phyloP scores from a whole-genome alignment of 306 rosid species.

The Pachyrhizus erosus region DNA sequence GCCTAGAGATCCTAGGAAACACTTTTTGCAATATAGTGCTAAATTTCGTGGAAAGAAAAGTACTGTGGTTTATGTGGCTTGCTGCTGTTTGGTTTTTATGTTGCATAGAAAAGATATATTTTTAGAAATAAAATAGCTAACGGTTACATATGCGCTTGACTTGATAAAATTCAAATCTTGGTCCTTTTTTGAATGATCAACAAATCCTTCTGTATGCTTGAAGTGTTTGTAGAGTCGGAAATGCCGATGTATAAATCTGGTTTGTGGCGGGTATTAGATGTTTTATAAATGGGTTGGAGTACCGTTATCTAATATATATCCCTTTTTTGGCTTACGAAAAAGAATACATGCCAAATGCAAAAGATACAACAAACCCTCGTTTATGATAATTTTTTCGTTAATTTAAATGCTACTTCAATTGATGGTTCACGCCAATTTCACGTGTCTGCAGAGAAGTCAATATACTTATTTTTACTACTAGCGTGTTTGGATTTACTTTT shows the following conservation, averaged over 20 bases:
- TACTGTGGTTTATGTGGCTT: too few relatives aligned
- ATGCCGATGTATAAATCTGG: too few relatives aligned
- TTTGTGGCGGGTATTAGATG: background rate
- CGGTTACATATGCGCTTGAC: too few relatives aligned
- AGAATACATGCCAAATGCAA: background rate
- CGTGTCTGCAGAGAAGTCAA: background rate
- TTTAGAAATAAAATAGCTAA: too few relatives aligned
- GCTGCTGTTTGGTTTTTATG: background rate
- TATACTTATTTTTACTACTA: background rate
- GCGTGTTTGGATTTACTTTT: background rate
- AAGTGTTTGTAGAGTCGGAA: background rate
- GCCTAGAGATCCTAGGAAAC: background rate
- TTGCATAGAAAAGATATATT: background rate
- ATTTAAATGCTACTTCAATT: background rate
- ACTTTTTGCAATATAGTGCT: background rate
- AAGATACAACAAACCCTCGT: background rate
- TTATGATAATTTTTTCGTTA: background rate
- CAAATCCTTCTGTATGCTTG: too few relatives aligned
- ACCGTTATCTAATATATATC: too few relatives aligned
- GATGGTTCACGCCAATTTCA: background rate
- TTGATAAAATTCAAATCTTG: background rate
- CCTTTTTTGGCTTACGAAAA: background rate
- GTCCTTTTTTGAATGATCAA: too few relatives aligned
- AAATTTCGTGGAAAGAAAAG: too few relatives aligned
- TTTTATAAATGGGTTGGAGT: background rate